Conservation (phyloP, 2,329 filamentous ascomycete species). For the Botrytis deweyae region DNA sequence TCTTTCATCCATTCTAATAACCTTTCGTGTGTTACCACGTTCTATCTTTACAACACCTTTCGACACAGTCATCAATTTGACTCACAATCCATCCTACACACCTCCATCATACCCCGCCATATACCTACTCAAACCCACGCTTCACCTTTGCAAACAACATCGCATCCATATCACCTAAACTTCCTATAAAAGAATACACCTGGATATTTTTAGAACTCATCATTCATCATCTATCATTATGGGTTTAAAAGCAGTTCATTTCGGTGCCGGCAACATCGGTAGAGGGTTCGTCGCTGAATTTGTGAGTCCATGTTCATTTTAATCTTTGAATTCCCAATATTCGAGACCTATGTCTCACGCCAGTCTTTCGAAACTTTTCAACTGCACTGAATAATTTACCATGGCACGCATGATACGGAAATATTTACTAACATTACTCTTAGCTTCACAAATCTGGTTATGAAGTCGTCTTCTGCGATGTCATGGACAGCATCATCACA, state of each 20-base stretch:
- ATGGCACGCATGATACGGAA: too few species aligned
- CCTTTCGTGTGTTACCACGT: neutral
- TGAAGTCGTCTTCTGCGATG: constrained; percentile 95
- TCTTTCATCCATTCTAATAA: neutral
- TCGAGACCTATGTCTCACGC: neutral
- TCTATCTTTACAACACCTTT: neutral
- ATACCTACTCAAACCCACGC: neutral
- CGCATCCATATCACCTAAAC: neutral
- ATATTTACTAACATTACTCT: constrained; percentile 17
- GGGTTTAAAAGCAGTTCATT: constrained; percentile 73
- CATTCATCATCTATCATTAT: constrained; percentile 24
- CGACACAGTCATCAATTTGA: neutral
- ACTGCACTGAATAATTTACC: neutral
- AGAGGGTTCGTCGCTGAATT: constrained; percentile 38
- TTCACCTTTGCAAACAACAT: neutral
- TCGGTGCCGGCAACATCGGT: constrained; percentile 83
- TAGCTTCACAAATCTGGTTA: constrained; percentile 78
- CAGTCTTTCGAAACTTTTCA: neutral
- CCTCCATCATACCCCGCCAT: neutral
- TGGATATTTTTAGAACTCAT: neutral
- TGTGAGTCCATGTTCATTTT: neutral
- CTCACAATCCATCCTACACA: neutral
- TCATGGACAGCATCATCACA: constrained; percentile 80
- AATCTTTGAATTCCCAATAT: neutral
- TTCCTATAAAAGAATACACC: neutral